phyloP scores from a whole-genome alignment of 2,329 filamentous ascomycete species.

The Fusarium oxysporum region DNA sequence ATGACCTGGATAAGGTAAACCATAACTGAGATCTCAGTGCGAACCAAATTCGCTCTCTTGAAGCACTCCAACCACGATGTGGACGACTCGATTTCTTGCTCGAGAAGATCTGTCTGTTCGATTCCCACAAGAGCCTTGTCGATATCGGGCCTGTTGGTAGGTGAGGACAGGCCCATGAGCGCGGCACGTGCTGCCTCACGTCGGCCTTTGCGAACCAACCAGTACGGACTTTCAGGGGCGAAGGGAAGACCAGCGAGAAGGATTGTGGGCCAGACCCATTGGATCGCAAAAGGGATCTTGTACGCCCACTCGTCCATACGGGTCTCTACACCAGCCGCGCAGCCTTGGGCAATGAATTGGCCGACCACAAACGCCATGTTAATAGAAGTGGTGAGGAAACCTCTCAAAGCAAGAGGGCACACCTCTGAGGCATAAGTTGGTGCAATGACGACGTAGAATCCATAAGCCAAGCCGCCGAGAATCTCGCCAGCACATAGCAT shows the following conservation, averaged over 20 bases:
- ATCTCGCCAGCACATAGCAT: neutral
- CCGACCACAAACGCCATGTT: constrained; percentile 58
- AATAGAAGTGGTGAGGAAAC: constrained; percentile 55
- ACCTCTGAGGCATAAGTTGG: constrained; percentile 60
- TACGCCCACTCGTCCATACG: constrained; percentile 48
- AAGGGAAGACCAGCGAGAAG: constrained; percentile 45
- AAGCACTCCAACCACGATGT: constrained; percentile 60
- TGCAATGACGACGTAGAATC: neutral
- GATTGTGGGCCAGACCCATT: constrained; percentile 51
- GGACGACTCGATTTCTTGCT: constrained; percentile 53
- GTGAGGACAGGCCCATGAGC: constrained; percentile 45
- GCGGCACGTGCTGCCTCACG: constrained; percentile 44
- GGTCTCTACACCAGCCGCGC: constrained; percentile 46
- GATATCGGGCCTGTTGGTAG: constrained; percentile 56
- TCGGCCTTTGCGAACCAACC: constrained; percentile 45
- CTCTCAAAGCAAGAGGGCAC: constrained; percentile 54
- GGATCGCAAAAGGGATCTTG: constrained; percentile 52
- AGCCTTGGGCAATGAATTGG: constrained; percentile 47
- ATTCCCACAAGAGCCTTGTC: constrained; percentile 70
- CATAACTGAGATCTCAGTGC: constrained; percentile 59
- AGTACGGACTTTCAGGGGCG: constrained; percentile 52
- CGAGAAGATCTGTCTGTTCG: constrained; percentile 63
- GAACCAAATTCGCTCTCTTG: constrained; percentile 57
- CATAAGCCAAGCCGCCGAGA: neutral
- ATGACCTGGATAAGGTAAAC: constrained; percentile 56